A percentile compares a stretch with the other conserved stretches of the same genome.
Conservation (phyloP, 2,329 filamentous ascomycete genomes). For the Fusarium concolor region DNA sequence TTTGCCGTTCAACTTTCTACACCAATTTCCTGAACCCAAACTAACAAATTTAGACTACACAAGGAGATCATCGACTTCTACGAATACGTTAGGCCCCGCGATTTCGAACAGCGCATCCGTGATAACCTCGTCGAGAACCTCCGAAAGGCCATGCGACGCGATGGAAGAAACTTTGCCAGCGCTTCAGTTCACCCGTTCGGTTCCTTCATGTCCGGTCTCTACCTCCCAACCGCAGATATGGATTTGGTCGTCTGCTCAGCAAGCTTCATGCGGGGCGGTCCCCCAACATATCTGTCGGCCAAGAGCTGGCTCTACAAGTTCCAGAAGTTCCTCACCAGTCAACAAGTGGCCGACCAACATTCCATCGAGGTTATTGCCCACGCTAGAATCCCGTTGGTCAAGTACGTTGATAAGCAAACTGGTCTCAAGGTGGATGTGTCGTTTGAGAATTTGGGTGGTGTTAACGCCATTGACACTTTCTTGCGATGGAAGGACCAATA, state of each 20-base stretch:
- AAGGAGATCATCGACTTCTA: conserved; percentile 93
- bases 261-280: conserved; percentile 66
- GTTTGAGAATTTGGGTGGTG: conserved; percentile 89
- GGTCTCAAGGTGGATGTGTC: conserved; percentile 90
- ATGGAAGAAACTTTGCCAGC: conserved; percentile 63
- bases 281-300: conserved; percentile 59
- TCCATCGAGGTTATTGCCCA: conserved; percentile 75
- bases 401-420: conserved; percentile 84
- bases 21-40: not conserved
- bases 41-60: conserved; percentile 71
- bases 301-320: conserved; percentile 72
- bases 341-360: conserved; percentile 67
- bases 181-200: conserved; percentile 82
- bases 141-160: conserved; percentile 65
- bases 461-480: conserved; percentile 85
- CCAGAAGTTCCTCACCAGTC: conserved; percentile 65
- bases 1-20: too few relatives aligned
- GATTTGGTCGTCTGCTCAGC: conserved; percentile 83
- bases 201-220: conserved; percentile 89
- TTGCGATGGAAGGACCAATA: conserved; percentile 80
- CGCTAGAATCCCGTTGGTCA: conserved; percentile 91
- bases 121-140: conserved; percentile 78
- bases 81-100: conserved; percentile 80
- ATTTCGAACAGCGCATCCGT: conserved; percentile 82
- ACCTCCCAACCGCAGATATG: conserved; percentile 84